Conservation (phyloP, 225 moss, liverwort and hornwort genomes). For the Polytrichum commune region DNA sequence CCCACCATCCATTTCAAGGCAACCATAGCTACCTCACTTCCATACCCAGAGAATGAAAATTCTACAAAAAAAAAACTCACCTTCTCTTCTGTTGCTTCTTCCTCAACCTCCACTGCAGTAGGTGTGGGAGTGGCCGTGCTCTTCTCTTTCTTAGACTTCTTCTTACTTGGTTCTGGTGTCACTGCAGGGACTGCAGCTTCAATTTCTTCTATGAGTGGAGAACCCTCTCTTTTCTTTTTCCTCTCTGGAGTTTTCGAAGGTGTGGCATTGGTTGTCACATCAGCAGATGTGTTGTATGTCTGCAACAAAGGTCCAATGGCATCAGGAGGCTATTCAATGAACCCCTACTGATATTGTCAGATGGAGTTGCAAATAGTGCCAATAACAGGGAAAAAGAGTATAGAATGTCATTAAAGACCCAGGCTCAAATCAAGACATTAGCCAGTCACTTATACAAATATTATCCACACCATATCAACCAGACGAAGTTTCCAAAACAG, state of each 20-base stretch:
- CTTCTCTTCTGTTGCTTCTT: neutral
- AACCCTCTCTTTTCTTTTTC: conserved; percentile 17
- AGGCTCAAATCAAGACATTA: neutral
- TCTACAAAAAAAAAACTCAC: too few species aligned
- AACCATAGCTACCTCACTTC: too few species aligned
- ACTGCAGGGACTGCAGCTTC: neutral
- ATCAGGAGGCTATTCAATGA: too few species aligned
- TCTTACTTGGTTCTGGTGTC: neutral
- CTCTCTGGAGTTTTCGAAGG: conserved; percentile 8
- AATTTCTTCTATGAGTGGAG: neutral
- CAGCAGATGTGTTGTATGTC: conserved; percentile 72
- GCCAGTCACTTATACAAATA: too few species aligned
- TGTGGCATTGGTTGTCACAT: conserved; percentile 38
- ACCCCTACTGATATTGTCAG: too few species aligned
- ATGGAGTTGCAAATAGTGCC: too few species aligned
- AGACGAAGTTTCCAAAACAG: too few species aligned
- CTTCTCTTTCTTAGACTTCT: conserved; percentile 10
- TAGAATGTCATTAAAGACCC: neutral
- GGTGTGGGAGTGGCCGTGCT: neutral
- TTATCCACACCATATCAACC: too few species aligned
- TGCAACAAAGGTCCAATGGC: conserved; percentile 2
- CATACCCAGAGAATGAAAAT: too few species aligned
- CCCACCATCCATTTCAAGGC: too few species aligned
- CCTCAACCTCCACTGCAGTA: neutral
- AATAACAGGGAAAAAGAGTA: too few species aligned